These are phyloP conservation scores for Hibiscus mutabilis DNA, from an alignment of 345 rosid genomes.

Conservation along the genomic window DNA sequence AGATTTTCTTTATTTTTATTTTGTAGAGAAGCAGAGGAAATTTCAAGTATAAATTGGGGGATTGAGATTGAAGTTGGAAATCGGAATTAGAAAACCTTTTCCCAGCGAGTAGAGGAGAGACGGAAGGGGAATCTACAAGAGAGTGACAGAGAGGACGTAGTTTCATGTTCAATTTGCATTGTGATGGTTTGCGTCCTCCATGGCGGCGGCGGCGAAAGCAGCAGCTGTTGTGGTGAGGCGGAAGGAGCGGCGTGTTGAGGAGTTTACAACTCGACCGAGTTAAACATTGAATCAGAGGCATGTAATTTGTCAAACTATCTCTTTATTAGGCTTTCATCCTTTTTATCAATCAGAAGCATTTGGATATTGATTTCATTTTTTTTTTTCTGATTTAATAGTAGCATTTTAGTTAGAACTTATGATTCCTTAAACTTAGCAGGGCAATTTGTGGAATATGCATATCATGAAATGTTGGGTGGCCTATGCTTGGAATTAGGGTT, in stretches of 20 bases:
- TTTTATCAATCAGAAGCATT: background rate
- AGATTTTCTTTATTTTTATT: slow-evolving; percentile 15
- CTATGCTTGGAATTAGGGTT: slow-evolving; percentile 7
- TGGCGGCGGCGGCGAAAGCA: slow-evolving; percentile 18
- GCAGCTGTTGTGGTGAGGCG: slow-evolving; percentile 17
- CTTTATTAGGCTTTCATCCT: slow-evolving; percentile 27
- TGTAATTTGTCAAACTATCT: slow-evolving; percentile 18
- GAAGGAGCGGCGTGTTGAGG: slow-evolving; percentile 28
- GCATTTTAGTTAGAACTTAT: background rate
- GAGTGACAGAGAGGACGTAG: background rate
- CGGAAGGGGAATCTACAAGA: slow-evolving; percentile 7
- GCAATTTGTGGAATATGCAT: background rate
- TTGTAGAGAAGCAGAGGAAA: background rate
- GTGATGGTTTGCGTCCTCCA: slow-evolving; percentile 20
- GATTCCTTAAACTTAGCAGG: background rate
- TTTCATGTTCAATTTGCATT: slow-evolving; percentile 24
- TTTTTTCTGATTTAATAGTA: background rate
- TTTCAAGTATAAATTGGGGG: slow-evolving; percentile 1
- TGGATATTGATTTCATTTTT: background rate
- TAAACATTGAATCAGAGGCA: slow-evolving; percentile 45
- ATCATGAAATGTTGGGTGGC: background rate
- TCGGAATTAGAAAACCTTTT: slow-evolving; percentile 9
- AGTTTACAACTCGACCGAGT: slow-evolving; percentile 29
- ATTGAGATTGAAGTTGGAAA: slow-evolving; percentile 6
- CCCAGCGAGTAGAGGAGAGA: slow-evolving; percentile 17